A percentile compares a stretch with the other conserved stretches of the same genome.
phyloP scores from a whole-genome alignment of 495 filamentous ascomycete species.

The Podospora pseudocomata region DNA sequence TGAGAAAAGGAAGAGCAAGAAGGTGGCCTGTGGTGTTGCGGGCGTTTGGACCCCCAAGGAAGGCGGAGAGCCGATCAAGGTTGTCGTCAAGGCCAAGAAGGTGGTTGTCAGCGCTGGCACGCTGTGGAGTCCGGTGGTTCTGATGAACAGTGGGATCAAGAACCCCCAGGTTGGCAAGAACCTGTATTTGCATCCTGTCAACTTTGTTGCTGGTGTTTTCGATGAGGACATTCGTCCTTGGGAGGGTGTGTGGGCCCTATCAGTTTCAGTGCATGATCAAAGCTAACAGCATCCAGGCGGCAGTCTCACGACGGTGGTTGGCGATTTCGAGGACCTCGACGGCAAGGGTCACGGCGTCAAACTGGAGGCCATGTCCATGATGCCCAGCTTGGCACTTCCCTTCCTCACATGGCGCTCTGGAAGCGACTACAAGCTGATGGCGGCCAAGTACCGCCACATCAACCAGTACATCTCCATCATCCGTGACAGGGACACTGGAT shows the following conservation, averaged over 20 bases:
- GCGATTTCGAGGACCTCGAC: slow-evolving; percentile 79
- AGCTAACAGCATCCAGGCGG: slow-evolving; percentile 6
- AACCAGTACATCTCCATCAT: slow-evolving; percentile 64
- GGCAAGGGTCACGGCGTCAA: slow-evolving; percentile 79
- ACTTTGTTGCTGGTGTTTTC: slow-evolving; percentile 57
- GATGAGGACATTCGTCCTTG: slow-evolving; percentile 66
- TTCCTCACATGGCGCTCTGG: slow-evolving; percentile 61
- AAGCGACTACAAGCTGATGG: slow-evolving; percentile 62
- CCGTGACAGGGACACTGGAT: slow-evolving; percentile 69
- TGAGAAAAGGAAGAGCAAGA: slow-evolving; percentile 44
- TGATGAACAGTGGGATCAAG: slow-evolving; percentile 66
- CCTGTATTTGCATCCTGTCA: slow-evolving; percentile 75
- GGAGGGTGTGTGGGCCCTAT: slow-evolving; percentile 46
- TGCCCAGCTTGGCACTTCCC: slow-evolving; percentile 43
- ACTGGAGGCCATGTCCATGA: slow-evolving; percentile 68
- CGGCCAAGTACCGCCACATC: slow-evolving; percentile 59
- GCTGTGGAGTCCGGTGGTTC: slow-evolving; percentile 69
- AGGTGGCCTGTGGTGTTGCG: slow-evolving; percentile 60
- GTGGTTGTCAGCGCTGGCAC: slow-evolving; percentile 74
- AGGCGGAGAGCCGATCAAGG: slow-evolving; percentile 53
- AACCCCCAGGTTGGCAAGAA: slow-evolving; percentile 83
- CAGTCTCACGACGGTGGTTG: slow-evolving; percentile 66
- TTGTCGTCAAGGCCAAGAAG: slow-evolving; percentile 75
- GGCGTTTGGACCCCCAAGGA: slow-evolving; percentile 74
- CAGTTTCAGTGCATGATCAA: background rate